Evolutionary conservation across 495 filamentous ascomycete genomes (phyloP), one percentile per base, ranked within the genome.

Genomic region (Talaromyces adpressus): DNA sequence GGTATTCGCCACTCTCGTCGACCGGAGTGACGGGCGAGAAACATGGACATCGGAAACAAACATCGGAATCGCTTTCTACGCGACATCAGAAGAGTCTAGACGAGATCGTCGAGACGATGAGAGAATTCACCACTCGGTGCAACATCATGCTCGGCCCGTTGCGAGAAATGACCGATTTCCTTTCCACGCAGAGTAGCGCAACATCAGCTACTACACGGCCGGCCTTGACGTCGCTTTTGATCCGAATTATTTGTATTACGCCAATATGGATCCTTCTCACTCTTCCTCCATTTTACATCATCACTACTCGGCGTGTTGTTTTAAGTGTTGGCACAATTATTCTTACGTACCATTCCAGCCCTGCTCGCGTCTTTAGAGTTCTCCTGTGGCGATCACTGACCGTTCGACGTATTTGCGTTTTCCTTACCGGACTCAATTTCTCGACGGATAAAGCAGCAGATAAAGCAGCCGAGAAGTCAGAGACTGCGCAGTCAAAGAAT

Each of bases 21-120:
- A 91, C 89, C 30, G 84, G 86, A n/a, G 90, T 86, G 79, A 87
- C 86, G 6, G 82, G 79, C 3, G 83, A 86, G 69, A 86, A 86
- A 64, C 75, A 77, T 71, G 72, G 73, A 71, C 74, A 81, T 72
- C 70, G 84, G 61, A 72, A 72, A 2, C 72, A 70, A 6, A 64
- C 79, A 3, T 87, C 88, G 1, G 91, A 93, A 65, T 70, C 71
- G 58, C 85, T 77, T 57, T 80, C 80, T 57, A 88, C 85, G 49
- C 86, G 85, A 18, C 91, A 94, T 67, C 82, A 88, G 63, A 89
- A 89, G 75, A 97, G 92, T 47, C 78, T 99, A 45, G 94, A 99
- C 68, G 94, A 98, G 77, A 98, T 99, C 64, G 89, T 99, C 57
- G 92, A 97, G 66, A 93, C 90, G 0, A 77, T 99, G 64, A 89